A percentile compares a stretch with the other conserved stretches of the same genome.
Conservation (phyloP, 1,139 yeast genomes). For the Hyphopichia wangnamkhiaoensis region DNA sequence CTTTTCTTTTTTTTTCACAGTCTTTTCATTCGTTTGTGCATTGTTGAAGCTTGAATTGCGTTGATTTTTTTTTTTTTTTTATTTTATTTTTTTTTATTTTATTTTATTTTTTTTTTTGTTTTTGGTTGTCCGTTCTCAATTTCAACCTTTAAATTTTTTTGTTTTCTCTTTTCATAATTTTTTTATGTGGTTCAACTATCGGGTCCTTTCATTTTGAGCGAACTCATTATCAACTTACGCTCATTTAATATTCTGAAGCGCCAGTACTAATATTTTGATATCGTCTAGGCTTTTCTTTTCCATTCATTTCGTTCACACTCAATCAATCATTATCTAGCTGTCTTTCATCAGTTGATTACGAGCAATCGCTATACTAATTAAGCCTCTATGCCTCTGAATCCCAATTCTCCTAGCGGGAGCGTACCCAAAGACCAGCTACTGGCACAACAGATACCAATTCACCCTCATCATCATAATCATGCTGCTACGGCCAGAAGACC, state of each 20-base stretch:
- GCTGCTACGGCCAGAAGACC: constrained; percentile 16
- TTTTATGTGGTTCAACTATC: not conserved
- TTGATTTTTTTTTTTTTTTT: too few species aligned
- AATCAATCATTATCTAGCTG: too few species aligned
- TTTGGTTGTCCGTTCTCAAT: not conserved
- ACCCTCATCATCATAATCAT: constrained; percentile 2
- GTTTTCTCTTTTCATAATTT: not conserved
- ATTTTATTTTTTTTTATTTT: too few species aligned
- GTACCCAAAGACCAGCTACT: not conserved
- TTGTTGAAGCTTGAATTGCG: not conserved
- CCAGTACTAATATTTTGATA: too few species aligned
- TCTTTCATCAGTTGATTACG: too few species aligned
- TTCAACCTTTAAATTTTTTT: not conserved
- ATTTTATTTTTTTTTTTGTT: too few species aligned
- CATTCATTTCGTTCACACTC: too few species aligned
- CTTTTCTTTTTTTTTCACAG: not conserved
- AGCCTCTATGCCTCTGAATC: constrained; percentile 1
- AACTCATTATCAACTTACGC: too few species aligned
- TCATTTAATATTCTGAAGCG: too few species aligned
- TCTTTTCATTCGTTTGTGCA: not conserved
- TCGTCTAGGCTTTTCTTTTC: not conserved
- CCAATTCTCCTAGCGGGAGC: not conserved
- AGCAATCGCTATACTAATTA: not conserved
- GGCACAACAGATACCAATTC: not conserved
- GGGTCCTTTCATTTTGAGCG: too few species aligned